phyloP scores from a whole-genome alignment of 164 flowering plant genomes.

The Dillenia suffruticosa region DNA sequence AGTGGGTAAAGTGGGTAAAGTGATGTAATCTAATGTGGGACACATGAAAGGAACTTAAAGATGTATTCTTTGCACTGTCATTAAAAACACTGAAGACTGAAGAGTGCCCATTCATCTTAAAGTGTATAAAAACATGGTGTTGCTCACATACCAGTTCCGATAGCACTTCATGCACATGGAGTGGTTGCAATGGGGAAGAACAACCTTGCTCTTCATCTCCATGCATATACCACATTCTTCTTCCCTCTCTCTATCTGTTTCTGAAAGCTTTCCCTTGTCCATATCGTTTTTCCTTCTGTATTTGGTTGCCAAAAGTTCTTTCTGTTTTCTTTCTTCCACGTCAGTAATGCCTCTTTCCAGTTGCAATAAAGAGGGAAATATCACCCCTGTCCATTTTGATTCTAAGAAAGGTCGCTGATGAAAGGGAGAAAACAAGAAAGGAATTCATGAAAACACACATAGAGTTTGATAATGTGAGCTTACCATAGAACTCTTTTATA shows the following conservation, averaged over 20 bases:
- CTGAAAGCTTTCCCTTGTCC: conserved; percentile 59
- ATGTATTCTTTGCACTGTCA: no score
- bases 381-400: conserved; percentile 45
- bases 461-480: conserved; percentile 12
- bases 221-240: conserved; percentile 93
- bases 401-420: not conserved
- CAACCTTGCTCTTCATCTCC: conserved; percentile 74
- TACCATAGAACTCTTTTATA: conserved; percentile 81
- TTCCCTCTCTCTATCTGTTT: conserved; percentile 73
- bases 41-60: no score
- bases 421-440: not conserved
- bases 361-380: conserved; percentile 87
- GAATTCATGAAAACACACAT: not conserved
- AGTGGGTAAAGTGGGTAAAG: no score
- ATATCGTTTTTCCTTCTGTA: conserved; percentile 47
- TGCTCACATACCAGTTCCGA: conserved; percentile 51
- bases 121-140: not conserved
- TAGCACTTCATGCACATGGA: conserved; percentile 82
- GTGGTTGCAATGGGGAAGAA: conserved; percentile 77
- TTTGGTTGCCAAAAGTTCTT: conserved; percentile 47
- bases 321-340: conserved; percentile 77
- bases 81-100: no score
- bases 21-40: no score
- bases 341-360: conserved; percentile 85
- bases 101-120: no score